Evolutionary conservation across 2,329 filamentous ascomycete genomes (phyloP).

Genomic region (Paecilomyces sp.): DNA sequence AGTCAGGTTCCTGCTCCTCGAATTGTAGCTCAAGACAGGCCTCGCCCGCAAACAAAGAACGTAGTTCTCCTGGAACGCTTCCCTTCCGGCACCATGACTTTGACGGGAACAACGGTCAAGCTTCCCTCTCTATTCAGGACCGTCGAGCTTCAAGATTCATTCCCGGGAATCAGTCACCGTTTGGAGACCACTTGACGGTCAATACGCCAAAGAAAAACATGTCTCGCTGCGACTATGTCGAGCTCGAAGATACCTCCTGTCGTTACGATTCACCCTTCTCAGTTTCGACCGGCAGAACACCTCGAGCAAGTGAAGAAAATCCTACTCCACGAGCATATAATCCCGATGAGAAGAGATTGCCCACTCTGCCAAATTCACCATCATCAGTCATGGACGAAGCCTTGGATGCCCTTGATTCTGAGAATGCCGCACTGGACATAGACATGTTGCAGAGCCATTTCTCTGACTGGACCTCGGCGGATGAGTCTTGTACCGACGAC

Average conservation of each 20-base stretch:
- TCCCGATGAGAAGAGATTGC: constrained; percentile 32
- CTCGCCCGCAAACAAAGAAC: constrained; percentile 3
- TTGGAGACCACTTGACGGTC: constrained; percentile 20
- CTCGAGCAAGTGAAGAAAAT: constrained; percentile 8
- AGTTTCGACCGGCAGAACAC: constrained; percentile 9
- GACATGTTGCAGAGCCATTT: constrained; percentile 34
- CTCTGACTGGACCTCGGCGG: constrained; percentile 31
- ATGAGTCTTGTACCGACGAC: constrained; percentile 22
- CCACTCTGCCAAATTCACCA: constrained; percentile 39
- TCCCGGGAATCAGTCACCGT: constrained; percentile 16
- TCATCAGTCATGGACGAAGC: constrained; percentile 39
- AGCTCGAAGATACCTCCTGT: constrained; percentile 12
- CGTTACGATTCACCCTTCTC: constrained; percentile 16
- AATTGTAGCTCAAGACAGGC: constrained; percentile 5
- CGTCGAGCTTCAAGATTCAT: constrained; percentile 29
- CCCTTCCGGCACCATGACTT: constrained; percentile 11
- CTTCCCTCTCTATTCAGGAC: constrained; percentile 26
- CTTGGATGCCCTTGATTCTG: constrained; percentile 26
- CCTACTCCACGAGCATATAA: constrained; percentile 19
- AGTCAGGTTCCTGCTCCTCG: constrained; percentile 5
- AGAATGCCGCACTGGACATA: constrained; percentile 22
- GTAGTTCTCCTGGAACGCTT: constrained; percentile 5
- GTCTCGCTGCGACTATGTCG: not conserved
- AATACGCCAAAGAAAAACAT: constrained; percentile 12
- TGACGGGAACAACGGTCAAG: constrained; percentile 2